These are phyloP conservation scores for Fusarium siculi DNA, from an alignment of 2,329 filamentous ascomycete genomes.

Conservation along the genomic window DNA sequence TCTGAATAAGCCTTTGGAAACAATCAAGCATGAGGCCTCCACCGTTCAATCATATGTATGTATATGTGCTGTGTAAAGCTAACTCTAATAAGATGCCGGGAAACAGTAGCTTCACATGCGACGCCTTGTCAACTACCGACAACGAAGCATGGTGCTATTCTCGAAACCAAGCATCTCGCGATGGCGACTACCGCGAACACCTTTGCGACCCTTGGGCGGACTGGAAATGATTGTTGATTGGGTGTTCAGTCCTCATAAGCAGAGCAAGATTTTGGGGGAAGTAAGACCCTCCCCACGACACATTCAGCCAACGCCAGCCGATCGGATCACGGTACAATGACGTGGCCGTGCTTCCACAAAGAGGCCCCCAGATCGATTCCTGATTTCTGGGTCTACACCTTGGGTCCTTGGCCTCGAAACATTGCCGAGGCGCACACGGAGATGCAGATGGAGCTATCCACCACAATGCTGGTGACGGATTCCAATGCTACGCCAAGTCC, in stretches of 20 bases:
- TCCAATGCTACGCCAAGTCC: constrained; percentile 20
- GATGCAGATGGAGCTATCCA: constrained; percentile 15
- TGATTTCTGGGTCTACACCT: constrained; percentile 34
- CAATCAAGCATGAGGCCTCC: constrained; percentile 20
- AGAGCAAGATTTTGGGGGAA: constrained; percentile 29
- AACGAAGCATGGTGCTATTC: constrained; percentile 6
- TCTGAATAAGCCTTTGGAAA: neutral
- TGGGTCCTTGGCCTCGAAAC: constrained; percentile 28
- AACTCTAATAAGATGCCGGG: neutral
- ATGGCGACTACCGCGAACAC: constrained; percentile 12
- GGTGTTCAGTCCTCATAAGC: constrained; percentile 17
- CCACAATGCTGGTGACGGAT: constrained; percentile 29
- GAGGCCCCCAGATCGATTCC: constrained; percentile 38
- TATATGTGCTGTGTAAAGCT: neutral
- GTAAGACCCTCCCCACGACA: constrained; percentile 26
- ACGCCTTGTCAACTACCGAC: constrained; percentile 30
- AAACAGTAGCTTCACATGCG: constrained; percentile 7
- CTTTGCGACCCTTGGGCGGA: neutral
- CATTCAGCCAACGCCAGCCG: constrained; percentile 33
- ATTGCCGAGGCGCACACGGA: constrained; percentile 29
- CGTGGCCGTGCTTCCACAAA: constrained; percentile 37
- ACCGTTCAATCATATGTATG: neutral
- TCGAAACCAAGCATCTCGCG: constrained; percentile 15
- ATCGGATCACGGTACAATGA: constrained; percentile 45
- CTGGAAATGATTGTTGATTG: constrained; percentile 6